A percentile compares a stretch with the other conserved stretches of the same genome.
These are phyloP conservation scores for Eimeria falciformis DNA, from an alignment of 169 alveolate species.

Conservation along the genomic window DNA sequence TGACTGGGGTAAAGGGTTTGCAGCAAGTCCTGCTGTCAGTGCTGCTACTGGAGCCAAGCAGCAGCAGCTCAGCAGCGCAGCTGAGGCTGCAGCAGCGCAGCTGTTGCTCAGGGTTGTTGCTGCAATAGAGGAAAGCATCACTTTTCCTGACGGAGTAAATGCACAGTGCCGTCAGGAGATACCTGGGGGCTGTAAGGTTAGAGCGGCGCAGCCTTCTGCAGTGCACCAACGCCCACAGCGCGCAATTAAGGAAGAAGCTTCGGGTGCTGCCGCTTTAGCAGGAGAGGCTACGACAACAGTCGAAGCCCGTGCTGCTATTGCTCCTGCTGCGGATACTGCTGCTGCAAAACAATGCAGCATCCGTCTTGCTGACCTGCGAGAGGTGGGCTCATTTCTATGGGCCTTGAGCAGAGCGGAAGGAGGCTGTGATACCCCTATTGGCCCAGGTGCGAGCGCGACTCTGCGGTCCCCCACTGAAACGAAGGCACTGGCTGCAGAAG, in stretches of 20 bases:
- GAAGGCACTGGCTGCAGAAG: background rate
- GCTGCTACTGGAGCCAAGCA: background rate
- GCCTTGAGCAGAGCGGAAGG: slow-evolving; percentile 45
- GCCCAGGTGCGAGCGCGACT: background rate
- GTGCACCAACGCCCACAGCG: background rate
- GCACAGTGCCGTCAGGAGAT: background rate
- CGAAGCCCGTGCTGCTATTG: background rate
- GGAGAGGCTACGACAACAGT: background rate
- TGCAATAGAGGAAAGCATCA: slow-evolving; percentile 9
- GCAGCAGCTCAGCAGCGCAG: slow-evolving; percentile 59
- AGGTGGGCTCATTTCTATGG: slow-evolving; percentile 53
- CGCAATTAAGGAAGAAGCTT: background rate
- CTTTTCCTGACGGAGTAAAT: slow-evolving; percentile 24
- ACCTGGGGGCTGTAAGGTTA: background rate
- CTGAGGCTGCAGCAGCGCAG: slow-evolving; percentile 50
- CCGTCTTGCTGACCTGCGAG: slow-evolving; percentile 51
- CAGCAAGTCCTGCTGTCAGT: background rate
- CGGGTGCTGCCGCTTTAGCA: background rate
- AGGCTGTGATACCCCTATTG: slow-evolving; percentile 27
- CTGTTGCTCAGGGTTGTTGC: slow-evolving; percentile 39
- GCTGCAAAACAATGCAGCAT: slow-evolving; percentile 1
- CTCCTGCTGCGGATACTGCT: background rate
- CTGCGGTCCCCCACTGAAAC: background rate
- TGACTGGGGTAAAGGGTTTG: background rate
- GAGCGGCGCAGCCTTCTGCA: too few species aligned